These are phyloP conservation scores for Leishmania tropica DNA, from an alignment of 208 protist genomes.

Conservation along the genomic window DNA sequence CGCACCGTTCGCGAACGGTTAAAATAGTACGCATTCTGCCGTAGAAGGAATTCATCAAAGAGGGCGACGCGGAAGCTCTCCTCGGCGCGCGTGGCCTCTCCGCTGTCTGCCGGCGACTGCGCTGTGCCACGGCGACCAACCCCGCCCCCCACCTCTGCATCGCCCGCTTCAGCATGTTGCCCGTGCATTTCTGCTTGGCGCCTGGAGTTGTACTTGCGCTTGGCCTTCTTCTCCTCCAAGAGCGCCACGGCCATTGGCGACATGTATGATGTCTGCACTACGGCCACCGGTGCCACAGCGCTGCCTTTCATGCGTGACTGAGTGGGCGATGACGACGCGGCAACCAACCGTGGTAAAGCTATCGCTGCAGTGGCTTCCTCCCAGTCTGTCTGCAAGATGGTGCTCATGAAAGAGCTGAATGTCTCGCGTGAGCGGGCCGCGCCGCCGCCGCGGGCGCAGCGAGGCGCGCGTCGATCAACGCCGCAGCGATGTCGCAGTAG, in stretches of 20 bases:
- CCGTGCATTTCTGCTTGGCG: slow-evolving; percentile 16
- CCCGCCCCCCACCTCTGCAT: neutral
- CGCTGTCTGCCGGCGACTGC: neutral
- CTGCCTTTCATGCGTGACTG: neutral
- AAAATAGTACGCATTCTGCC: slow-evolving; percentile 68
- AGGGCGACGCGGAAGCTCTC: slow-evolving; percentile 45
- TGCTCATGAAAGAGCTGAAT: slow-evolving; percentile 63
- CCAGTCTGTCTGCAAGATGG: slow-evolving; percentile 45
- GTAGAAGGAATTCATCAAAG: slow-evolving; percentile 82
- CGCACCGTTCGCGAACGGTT: slow-evolving; percentile 46
- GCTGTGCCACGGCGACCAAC: neutral
- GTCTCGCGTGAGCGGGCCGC: slow-evolving; percentile 1
- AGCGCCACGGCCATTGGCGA: slow-evolving; percentile 67
- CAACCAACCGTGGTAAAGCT: neutral
- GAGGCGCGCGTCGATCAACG: slow-evolving; percentile 7
- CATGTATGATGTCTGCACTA: slow-evolving; percentile 57
- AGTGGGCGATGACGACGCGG: neutral
- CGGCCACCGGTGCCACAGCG: neutral
- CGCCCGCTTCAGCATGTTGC: neutral
- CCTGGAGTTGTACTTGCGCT: slow-evolving; percentile 17
- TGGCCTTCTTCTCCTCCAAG: slow-evolving; percentile 27
- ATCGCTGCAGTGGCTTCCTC: neutral
- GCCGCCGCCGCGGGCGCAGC: slow-evolving; percentile 3
- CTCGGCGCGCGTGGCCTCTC: neutral
- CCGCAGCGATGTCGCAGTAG: slow-evolving; percentile 44